A percentile compares a stretch with the other conserved stretches of the same genome.
phyloP scores from a whole-genome alignment of 352 stramenopile species.

The Pythium brassicae region DNA sequence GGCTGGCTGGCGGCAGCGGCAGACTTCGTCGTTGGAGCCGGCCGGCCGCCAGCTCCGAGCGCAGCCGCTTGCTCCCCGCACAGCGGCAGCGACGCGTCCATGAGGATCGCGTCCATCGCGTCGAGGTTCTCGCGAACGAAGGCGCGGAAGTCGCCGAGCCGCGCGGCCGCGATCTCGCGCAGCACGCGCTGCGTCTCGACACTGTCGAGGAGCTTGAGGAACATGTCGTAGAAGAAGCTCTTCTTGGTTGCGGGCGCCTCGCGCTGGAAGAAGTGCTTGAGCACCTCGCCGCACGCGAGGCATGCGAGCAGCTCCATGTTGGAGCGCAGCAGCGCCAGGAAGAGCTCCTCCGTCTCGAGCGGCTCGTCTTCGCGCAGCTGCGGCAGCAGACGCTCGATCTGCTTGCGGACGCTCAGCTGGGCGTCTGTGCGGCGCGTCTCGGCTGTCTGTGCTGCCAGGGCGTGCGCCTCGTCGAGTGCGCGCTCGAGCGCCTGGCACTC shows the following conservation, averaged over 20 bases:
- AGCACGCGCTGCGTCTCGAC: conserved; percentile 25
- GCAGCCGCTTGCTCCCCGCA: not conserved
- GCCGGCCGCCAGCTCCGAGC: not conserved
- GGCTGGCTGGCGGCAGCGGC: conserved; percentile 6
- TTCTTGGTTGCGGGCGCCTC: conserved; percentile 12
- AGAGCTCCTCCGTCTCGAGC: conserved; percentile 35
- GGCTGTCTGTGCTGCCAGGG: not conserved
- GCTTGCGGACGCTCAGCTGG: conserved; percentile 17
- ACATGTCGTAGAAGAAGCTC: conserved; percentile 31
- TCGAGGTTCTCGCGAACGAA: conserved; percentile 51
- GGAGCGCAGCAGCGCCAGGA: conserved; percentile 27
- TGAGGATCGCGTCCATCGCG: conserved; percentile 43
- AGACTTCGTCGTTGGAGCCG: not conserved
- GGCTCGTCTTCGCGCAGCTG: conserved; percentile 20
- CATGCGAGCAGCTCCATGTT: conserved; percentile 26
- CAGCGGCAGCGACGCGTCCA: conserved; percentile 7
- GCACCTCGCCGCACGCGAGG: conserved; percentile 23
- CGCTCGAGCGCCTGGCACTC: conserved; percentile 22
- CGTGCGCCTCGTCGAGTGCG: conserved; percentile 9
- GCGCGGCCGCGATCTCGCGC: conserved; percentile 20
- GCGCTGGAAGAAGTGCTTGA: conserved; percentile 32
- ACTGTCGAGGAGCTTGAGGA: conserved; percentile 24
- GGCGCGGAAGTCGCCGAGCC: conserved; percentile 25
- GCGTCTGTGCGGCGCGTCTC: not conserved
- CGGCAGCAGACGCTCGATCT: conserved; percentile 25